Percentiles rank a stretch among this genome's conserved stretches.
These are phyloP conservation scores for Forsythia viridissima DNA, from an alignment of 257 asterid species.

Conservation along the genomic window DNA sequence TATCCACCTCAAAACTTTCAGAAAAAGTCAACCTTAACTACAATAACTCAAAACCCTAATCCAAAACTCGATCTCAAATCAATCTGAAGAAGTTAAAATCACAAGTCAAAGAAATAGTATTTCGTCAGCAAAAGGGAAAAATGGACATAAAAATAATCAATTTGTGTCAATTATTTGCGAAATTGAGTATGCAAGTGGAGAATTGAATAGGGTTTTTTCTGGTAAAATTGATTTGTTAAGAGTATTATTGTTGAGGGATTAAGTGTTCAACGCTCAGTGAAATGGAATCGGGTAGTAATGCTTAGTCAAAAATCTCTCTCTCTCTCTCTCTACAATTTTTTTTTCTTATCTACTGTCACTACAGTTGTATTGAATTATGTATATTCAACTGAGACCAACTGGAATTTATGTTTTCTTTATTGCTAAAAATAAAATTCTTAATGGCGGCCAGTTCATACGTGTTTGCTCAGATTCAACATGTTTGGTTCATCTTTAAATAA, in stretches of 20 bases:
- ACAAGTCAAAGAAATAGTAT: neutral
- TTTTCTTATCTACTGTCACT: slow-evolving; percentile 1
- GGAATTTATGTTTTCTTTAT: neutral
- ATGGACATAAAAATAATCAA: slow-evolving; percentile 17
- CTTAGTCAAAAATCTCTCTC: slow-evolving; percentile 34
- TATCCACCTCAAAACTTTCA: slow-evolving; percentile 4
- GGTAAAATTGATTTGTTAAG: neutral
- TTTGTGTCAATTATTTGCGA: slow-evolving; percentile 9
- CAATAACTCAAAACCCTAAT: neutral
- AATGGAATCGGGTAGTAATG: slow-evolving; percentile 15
- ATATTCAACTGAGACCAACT: neutral
- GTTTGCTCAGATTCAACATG: no score
- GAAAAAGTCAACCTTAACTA: slow-evolving; percentile 17
- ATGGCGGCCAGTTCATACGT: no score
- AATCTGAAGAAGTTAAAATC: neutral
- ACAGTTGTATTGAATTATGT: slow-evolving; percentile 1
- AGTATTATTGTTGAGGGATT: neutral
- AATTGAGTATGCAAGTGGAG: slow-evolving; percentile 20
- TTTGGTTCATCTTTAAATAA: no score
- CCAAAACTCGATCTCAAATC: neutral
- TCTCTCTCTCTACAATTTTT: slow-evolving; percentile 1
- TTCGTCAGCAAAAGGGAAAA: neutral
- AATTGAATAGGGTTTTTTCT: slow-evolving; percentile 10
- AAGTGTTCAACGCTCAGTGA: slow-evolving; percentile 30
- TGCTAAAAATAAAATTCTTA: neutral